Evolutionary conservation across 495 filamentous ascomycete species (phyloP).

Genomic region (Xylaria curta): DNA sequence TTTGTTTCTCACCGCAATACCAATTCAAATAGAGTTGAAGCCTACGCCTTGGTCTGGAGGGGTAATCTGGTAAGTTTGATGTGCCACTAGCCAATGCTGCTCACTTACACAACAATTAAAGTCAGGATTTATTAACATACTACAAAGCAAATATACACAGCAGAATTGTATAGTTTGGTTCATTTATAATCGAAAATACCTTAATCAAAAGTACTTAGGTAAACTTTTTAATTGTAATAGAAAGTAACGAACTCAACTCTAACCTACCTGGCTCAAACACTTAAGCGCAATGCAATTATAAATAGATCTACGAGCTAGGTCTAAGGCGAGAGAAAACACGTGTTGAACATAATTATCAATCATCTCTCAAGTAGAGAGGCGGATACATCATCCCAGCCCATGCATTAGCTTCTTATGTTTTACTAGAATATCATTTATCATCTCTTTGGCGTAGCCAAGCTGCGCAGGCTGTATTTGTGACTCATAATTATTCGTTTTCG

Average conservation of each 20-base stretch:
- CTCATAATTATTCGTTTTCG: not conserved
- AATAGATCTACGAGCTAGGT: not conserved
- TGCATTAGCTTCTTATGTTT: not conserved
- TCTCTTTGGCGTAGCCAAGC: not conserved
- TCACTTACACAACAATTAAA: not conserved
- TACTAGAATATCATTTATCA: slow-evolving; percentile 2
- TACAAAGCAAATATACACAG: not conserved
- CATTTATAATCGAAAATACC: not conserved
- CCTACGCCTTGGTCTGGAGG: not conserved
- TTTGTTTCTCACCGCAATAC: not conserved
- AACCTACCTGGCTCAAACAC: not conserved
- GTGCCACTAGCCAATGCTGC: not conserved
- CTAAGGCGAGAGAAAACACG: not conserved
- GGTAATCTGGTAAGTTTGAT: not conserved
- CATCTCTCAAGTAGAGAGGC: not conserved
- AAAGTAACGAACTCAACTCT: not conserved
- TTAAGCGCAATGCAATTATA: not conserved
- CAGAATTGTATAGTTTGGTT: not conserved
- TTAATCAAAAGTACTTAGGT: not conserved
- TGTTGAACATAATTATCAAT: not conserved
- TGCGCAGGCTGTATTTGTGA: not conserved
- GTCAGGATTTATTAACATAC: not conserved
- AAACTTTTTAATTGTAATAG: not conserved
- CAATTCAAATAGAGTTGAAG: not conserved
- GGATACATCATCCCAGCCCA: not conserved